Conservation (phyloP, 192 early-diverging fungal species). For the Coemansia sp. region DNA sequence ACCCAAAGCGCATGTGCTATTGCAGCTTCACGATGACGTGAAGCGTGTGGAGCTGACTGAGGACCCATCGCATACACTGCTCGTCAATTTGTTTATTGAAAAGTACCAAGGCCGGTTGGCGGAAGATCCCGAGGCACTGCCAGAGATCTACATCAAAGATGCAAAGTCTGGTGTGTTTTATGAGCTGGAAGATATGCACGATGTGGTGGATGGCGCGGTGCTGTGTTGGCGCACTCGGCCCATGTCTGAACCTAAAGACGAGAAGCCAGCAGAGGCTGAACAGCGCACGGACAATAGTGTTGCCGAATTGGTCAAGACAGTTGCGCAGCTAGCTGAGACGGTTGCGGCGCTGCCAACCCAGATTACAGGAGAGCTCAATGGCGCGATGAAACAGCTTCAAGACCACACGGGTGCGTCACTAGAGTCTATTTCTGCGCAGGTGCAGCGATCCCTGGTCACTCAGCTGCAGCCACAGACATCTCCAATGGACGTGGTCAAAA, state of each 20-base stretch:
- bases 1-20: conserved; percentile 42
- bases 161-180: conserved; percentile 57
- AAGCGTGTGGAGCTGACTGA: conserved; percentile 60
- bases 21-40: conserved; percentile 65
- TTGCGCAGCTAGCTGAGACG: conserved; percentile 47
- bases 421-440: conserved; percentile 3
- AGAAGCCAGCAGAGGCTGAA: not conserved
- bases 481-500: conserved; percentile 8
- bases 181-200: conserved; percentile 63
- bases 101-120: conserved; percentile 64
- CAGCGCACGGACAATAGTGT: not conserved
- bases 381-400: not conserved
- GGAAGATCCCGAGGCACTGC: conserved; percentile 60
- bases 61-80: conserved; percentile 56
- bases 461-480: not conserved
- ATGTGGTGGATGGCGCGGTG: conserved; percentile 61
- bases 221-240: conserved; percentile 36
- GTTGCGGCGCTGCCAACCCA: conserved; percentile 57
- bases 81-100: conserved; percentile 74
- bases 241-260: conserved; percentile 2
- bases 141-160: conserved; percentile 69
- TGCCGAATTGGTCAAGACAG: conserved; percentile 6
- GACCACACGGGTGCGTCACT: conserved; percentile 7
- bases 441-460: not conserved
- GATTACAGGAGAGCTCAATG: conserved; percentile 48